phyloP scores from a whole-genome alignment of 2,329 filamentous ascomycete species.

The Chaetomium olivaceum region DNA sequence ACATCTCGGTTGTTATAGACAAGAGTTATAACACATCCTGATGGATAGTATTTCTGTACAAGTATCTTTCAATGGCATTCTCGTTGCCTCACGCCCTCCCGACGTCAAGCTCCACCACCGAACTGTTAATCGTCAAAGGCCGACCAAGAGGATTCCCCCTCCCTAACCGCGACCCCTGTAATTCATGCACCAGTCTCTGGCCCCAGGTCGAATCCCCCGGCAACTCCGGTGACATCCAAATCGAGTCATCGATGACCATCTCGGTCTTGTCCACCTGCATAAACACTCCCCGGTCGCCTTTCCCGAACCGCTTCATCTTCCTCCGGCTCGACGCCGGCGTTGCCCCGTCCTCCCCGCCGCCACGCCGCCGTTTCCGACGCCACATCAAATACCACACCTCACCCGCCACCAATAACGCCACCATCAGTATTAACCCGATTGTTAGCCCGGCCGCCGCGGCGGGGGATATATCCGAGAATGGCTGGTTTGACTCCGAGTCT shows the following conservation, averaged over 20 bases:
- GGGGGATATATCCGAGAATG: constrained; percentile 10
- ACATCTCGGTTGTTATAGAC: neutral
- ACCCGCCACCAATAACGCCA: constrained; percentile 19
- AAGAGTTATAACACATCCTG: neutral
- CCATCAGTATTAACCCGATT: constrained; percentile 23
- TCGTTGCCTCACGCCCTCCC: neutral
- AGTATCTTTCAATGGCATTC: neutral
- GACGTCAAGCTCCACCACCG: constrained; percentile 22
- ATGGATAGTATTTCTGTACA: neutral
- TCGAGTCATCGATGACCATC: constrained; percentile 3
- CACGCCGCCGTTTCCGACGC: constrained; percentile 19
- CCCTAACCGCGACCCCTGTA: constrained; percentile 14
- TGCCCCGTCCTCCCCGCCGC: neutral
- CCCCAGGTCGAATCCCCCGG: constrained; percentile 21
- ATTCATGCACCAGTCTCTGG: constrained; percentile 14
- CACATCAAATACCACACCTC: constrained; percentile 21
- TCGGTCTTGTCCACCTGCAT: constrained; percentile 12
- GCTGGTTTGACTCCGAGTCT: neutral
- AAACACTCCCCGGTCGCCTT: constrained; percentile 12
- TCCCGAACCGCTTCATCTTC: constrained; percentile 1
- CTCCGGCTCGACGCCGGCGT: neutral
- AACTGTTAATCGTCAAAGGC: constrained; percentile 17
- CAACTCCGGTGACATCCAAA: constrained; percentile 22
- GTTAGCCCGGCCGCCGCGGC: constrained; percentile 20
- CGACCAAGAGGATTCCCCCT: constrained; percentile 3